Base-by-base conservation (phyloP, 164 flowering plant species). In the Liquidambar formosana region DNA sequence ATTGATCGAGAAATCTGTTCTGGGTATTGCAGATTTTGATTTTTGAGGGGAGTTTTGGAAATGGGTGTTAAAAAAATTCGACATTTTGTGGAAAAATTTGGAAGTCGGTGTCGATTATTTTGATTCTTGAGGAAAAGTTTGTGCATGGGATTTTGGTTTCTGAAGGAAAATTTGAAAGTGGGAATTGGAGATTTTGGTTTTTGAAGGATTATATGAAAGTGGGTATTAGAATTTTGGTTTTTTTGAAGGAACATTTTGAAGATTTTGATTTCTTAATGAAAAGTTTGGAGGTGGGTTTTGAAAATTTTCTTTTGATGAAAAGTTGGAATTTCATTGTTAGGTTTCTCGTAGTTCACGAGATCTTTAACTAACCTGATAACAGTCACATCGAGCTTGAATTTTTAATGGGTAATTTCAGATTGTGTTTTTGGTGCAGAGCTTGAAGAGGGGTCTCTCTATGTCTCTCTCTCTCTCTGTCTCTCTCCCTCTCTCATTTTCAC, bases 311-410 rank as follows among this genome's bases (percentile, higher is more conserved):
- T 57, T 23, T 23, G 11, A 16, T 5, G 48, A 43, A 12, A 14
- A 61, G 45, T 73, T 43, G 25, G 51, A 52, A 51, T 10, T 19
- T 76, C 65, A 67, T 33, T 33, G 67, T 22, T 60, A 28, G 63
- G 64, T 66, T 67, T 63, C 46, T 74, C 54, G 73, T 61, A 60
- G 54, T 66, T 75, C 46, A 66, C 71, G 71, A 73, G 67, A 63
- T 67, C 61, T 67, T 67, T 66, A 59, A 71, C 61, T 63, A 51
- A 69, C 57, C 21, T 41, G 10, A 44, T 26, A 4, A 25, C 27
- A 1, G 22, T 69, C 64, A 49, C 59, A 49, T 71, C 56, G 1
- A 14, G 43, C 53, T 66, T 62, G 52, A 10, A 21, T 19, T 72
- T 63, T 58, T 54, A 26, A 62, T n/a, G n/a, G n/a, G n/a, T n/a